Conservation (phyloP, 495 filamentous ascomycete species). For the Penicillium diatomitis region DNA sequence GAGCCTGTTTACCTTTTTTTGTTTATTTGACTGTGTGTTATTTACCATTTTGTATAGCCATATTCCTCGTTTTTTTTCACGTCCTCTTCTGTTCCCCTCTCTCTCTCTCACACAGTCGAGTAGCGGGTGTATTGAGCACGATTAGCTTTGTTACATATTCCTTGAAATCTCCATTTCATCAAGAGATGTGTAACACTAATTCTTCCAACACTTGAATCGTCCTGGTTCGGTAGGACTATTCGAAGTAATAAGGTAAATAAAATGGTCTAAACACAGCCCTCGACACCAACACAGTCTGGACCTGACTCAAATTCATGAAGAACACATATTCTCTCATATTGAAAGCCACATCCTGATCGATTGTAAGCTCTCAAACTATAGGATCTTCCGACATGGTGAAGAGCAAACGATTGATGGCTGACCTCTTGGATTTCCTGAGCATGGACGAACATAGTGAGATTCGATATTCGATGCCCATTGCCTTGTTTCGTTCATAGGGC, state of each 20-base stretch:
- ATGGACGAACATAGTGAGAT: too few species aligned
- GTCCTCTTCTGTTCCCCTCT: slow-evolving; percentile 4
- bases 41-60: slow-evolving; percentile 41
- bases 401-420: too few species aligned
- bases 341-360: too few species aligned
- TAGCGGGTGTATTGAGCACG: slow-evolving; percentile 36
- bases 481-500: too few species aligned
- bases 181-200: neutral
- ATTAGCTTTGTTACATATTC: slow-evolving; percentile 30
- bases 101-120: slow-evolving; percentile 32
- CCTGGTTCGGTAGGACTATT: neutral
- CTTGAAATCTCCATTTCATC: slow-evolving; percentile 23
- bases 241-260: neutral
- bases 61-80: slow-evolving; percentile 11
- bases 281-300: too few species aligned
- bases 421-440: too few species aligned
- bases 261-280: too few species aligned
- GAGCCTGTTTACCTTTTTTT: slow-evolving; percentile 16
- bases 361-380: too few species aligned
- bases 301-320: too few species aligned
- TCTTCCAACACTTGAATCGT: slow-evolving; percentile 11
- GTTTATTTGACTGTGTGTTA: slow-evolving; percentile 27
- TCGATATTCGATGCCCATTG: too few species aligned
- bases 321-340: too few species aligned
- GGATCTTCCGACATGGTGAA: too few species aligned